Base-by-base conservation (phyloP, 352 stramenopile genomes). In the Pythium oligandrum region DNA sequence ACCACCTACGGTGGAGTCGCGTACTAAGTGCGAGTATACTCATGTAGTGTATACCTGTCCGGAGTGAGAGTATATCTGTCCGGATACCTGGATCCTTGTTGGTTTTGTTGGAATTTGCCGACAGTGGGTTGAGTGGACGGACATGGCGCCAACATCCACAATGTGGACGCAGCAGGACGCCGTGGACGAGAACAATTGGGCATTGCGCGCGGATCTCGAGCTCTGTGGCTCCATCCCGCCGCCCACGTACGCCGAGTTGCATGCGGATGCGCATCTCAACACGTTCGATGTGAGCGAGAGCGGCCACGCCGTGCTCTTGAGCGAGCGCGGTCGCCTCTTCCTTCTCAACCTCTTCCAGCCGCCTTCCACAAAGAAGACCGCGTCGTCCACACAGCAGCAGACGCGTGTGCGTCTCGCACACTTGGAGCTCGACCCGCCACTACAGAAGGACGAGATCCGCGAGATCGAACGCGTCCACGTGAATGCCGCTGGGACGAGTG, bases 231-330 rank as follows among this genome's bases (percentile, higher is more conserved):
- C 68, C 30, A 73, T 84, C 57, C 48, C 49, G 36, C 76, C 75
- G 52, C 76, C 79, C 11, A 65, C 60, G 37, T 87, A 83, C 57
- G 73, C 64, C 11, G 64, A 82, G 43, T 48, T 88, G 42, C 63
- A 66, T 52, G 78, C 70, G 45, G 68, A 71, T 34, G 72, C 74
- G 45, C 68, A 85, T 46, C 62, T 85, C 31, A 74, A 74, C 54
- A 86, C 79, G 1, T 90, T 90, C 46, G 79, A 88, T 55, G 73
- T 90, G 48, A 67, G 63, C 62, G 71, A 83, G n/a, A 60, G 61
- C 53, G 66, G 69, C 57, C 64, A 75, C 32, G 70, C 63, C 47
- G 68, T 77, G 55, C 62, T 90, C 40, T 71, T 79, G 46, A 68
- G 66, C 37, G 74, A 75, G 38, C 51, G 51, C 45, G 70, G 75